phyloP scores from a whole-genome alignment of 495 filamentous ascomycete species.

The Bathelium albidoporum region DNA sequence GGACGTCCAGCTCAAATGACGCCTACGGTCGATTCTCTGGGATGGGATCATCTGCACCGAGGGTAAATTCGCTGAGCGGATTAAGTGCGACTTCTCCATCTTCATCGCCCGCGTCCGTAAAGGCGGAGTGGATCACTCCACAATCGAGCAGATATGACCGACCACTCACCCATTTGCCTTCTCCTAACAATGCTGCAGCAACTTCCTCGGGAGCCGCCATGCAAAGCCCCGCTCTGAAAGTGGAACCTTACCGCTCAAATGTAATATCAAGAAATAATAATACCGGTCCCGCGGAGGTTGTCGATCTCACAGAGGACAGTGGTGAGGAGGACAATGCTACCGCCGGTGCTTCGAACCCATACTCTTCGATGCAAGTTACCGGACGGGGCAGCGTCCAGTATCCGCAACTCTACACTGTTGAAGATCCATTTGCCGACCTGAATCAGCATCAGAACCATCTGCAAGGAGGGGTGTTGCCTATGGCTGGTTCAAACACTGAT shows the following conservation, averaged over 20 bases:
- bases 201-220: not conserved
- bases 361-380: constrained; percentile 6
- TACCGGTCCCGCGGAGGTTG: not conserved
- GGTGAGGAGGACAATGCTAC: constrained; percentile 18
- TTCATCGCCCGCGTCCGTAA: not conserved
- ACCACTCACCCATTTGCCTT: not conserved
- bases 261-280: too few relatives aligned
- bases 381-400: not conserved
- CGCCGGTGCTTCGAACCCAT: constrained; percentile 7
- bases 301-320: constrained; percentile 20
- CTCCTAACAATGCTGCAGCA: not conserved
- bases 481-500: constrained; percentile 13
- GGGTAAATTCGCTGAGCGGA: not conserved
- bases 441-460: not conserved
- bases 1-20: not conserved
- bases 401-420: not conserved
- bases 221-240: not conserved
- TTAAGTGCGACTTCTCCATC: not conserved
- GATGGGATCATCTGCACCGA: not conserved
- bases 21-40: not conserved
- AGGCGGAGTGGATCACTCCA: not conserved
- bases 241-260: not conserved
- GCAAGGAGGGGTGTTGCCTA: not conserved
- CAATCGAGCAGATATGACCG: not conserved
- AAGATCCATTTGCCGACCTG: not conserved